Conservation (phyloP, 2,329 filamentous ascomycete genomes). For the Xylariales sp. region DNA sequence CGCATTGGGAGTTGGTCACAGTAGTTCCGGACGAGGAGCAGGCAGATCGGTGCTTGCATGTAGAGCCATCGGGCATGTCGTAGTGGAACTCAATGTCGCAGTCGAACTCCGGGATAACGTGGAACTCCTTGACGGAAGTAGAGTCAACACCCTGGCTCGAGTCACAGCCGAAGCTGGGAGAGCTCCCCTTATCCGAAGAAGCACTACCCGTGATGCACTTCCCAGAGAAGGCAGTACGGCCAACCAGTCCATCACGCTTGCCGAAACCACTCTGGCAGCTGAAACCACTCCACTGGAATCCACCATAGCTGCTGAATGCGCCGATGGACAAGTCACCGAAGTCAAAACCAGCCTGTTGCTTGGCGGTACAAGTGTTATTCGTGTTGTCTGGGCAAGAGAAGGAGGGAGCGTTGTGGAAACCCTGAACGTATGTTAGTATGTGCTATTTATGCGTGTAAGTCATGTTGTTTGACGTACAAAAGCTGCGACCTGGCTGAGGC, state of each 20-base stretch:
- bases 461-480: slow-evolving; percentile 30
- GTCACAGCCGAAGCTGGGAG: slow-evolving; percentile 55
- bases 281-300: slow-evolving; percentile 71
- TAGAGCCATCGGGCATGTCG: slow-evolving; percentile 74
- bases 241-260: slow-evolving; percentile 54
- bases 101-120: slow-evolving; percentile 70
- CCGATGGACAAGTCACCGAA: slow-evolving; percentile 62
- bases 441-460: not conserved
- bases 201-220: slow-evolving; percentile 60
- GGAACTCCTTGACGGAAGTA: slow-evolving; percentile 73
- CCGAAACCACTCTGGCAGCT: slow-evolving; percentile 54
- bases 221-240: slow-evolving; percentile 42
- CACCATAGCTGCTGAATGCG: slow-evolving; percentile 60
- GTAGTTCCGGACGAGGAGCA: slow-evolving; percentile 66
- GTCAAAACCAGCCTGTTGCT: slow-evolving; percentile 67
- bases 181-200: slow-evolving; percentile 36
- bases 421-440: slow-evolving; percentile 9
- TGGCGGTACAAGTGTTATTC: slow-evolving; percentile 70
- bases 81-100: slow-evolving; percentile 82
- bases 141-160: slow-evolving; percentile 38
- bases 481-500: slow-evolving; percentile 45
- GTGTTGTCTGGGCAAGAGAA: slow-evolving; percentile 68
- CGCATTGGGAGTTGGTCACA: slow-evolving; percentile 83
- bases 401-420: slow-evolving; percentile 31
- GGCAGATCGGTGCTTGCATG: slow-evolving; percentile 70